A percentile compares a stretch with the other conserved stretches of the same genome.
phyloP scores from a whole-genome alignment of 2,329 filamentous ascomycete genomes.

The Chaetomium strumarium region DNA sequence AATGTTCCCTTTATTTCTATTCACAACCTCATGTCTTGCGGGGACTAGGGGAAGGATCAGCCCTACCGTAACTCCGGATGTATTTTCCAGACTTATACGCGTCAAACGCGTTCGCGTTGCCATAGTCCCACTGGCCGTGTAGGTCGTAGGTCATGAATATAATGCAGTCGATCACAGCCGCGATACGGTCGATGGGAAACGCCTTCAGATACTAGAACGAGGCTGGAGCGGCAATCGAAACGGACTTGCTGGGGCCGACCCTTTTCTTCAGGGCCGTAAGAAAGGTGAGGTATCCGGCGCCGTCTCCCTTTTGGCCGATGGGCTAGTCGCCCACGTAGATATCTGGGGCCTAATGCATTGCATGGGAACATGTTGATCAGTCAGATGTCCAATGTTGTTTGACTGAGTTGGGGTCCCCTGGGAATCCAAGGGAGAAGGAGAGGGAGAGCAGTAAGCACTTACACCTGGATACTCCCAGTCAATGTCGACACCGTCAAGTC shows the following conservation, averaged over 20 bases:
- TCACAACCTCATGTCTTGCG: no score
- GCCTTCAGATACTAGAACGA: constrained; percentile 29
- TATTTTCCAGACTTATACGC: constrained; percentile 23
- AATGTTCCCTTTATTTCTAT: no score
- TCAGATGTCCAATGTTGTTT: no score
- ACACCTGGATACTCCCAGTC: constrained; percentile 39
- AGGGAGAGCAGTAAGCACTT: no score
- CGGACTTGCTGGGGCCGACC: constrained; percentile 11
- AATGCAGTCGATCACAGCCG: constrained; percentile 28
- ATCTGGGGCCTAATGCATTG: no score
- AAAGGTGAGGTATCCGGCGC: constrained; percentile 30
- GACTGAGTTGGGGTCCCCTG: no score
- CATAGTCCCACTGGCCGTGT: constrained; percentile 28
- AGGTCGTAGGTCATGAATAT: constrained; percentile 37
- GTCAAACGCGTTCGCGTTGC: constrained; percentile 25
- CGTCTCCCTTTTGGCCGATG: constrained; percentile 25
- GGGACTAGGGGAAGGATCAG: no score
- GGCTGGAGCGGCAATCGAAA: constrained; percentile 23
- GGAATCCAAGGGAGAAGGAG: no score
- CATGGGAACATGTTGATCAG: no score
- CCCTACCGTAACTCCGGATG: constrained; percentile 17
- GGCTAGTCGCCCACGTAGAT: constrained; percentile 31
- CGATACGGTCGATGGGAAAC: constrained; percentile 26
- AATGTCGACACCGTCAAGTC: constrained; percentile 36
- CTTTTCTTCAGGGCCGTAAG: constrained; percentile 20